Evolutionary conservation across 306 rosid genomes (phyloP).

Genomic region (Luffa aegyptiaca): DNA sequence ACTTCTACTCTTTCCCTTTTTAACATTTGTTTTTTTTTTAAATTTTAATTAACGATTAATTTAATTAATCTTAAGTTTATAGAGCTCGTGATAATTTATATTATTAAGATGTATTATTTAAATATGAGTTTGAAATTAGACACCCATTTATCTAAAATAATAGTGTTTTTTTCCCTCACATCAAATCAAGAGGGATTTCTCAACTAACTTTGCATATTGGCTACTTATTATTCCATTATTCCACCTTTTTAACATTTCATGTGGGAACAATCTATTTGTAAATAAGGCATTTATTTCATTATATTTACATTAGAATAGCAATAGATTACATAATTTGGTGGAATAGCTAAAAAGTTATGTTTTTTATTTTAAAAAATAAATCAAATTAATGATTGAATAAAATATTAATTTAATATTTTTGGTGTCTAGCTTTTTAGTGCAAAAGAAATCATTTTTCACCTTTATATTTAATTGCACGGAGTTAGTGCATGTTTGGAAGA

Average conservation of each 20-base stretch:
- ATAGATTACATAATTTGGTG: too few species aligned
- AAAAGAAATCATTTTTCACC: too few species aligned
- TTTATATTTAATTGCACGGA: too few species aligned
- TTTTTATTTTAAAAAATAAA: too few species aligned
- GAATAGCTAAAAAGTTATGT: too few species aligned
- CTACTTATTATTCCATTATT: not conserved
- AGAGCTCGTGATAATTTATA: not conserved
- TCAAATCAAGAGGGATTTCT: constrained; percentile 3
- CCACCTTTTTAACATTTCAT: not conserved
- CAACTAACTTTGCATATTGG: not conserved
- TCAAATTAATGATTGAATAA: too few species aligned
- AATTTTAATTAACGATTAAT: not conserved
- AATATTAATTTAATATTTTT: too few species aligned
- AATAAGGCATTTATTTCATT: not conserved
- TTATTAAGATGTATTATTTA: not conserved
- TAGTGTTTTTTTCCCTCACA: not conserved
- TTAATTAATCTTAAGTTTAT: not conserved
- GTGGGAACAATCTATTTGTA: not conserved
- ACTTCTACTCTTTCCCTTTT: not conserved
- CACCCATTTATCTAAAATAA: not conserved
- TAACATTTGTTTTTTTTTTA: not conserved
- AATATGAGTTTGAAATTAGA: not conserved
- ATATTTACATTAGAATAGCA: not conserved
- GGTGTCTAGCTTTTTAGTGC: too few species aligned
- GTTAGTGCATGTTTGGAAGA: too few species aligned